Evolutionary conservation across 768 basidiomycete genomes (phyloP).

Genomic region (Calocera viscosa): DNA sequence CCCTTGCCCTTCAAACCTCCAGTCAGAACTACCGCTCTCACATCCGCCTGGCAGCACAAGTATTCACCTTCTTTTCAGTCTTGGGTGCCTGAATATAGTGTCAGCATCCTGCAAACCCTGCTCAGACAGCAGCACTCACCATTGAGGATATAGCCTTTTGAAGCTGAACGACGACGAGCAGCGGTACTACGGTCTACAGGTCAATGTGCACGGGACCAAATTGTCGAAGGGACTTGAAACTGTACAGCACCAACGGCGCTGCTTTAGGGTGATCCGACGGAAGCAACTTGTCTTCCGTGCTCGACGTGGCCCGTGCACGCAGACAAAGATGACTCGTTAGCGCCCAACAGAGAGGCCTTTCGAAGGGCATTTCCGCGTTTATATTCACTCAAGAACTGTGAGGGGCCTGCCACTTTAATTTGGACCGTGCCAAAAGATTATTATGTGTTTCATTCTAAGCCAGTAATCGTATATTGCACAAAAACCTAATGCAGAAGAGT

Average conservation of each 20-base stretch:
- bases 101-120: not conserved
- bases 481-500: not conserved
- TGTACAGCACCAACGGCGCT: not conserved
- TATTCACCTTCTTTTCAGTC: constrained; percentile 5
- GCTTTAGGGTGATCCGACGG: not conserved
- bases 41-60: not conserved
- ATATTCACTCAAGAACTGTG: not conserved
- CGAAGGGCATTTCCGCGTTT: no score
- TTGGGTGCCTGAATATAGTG: not conserved
- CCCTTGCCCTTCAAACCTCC: constrained; percentile 18
- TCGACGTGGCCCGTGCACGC: not conserved
- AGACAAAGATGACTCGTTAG: not conserved
- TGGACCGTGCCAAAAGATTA: not conserved
- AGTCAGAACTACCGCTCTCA: not conserved
- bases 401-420: not conserved
- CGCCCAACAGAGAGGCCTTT: no score
- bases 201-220: constrained; percentile 7
- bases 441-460: not conserved
- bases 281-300: not conserved
- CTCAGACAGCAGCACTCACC: not conserved
- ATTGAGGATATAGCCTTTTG: constrained; percentile 6
- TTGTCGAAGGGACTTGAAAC: not conserved
- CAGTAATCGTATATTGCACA: not conserved
- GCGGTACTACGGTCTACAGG: not conserved
- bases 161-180: constrained; percentile 7